Percentiles rank a stretch among this genome's conserved stretches.
phyloP scores from a whole-genome alignment of 1,284 basidiomycete genomes.

The Athelia psychrophila region DNA sequence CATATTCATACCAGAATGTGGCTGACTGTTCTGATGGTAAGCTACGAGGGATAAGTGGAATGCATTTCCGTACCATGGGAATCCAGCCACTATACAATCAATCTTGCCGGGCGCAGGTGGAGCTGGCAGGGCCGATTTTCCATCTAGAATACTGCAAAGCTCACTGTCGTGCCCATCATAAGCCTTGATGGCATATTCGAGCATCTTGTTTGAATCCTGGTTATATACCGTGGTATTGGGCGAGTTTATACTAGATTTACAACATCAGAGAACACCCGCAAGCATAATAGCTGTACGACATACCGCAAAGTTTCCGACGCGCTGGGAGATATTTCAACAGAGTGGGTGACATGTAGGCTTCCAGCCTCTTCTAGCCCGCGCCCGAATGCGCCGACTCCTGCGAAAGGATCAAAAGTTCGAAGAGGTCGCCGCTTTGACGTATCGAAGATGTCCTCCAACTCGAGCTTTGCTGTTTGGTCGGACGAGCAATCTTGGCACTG shows the following conservation, averaged over 20 bases:
- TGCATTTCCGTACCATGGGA: slow-evolving; percentile 58
- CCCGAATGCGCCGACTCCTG: slow-evolving; percentile 63
- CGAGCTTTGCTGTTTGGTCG: slow-evolving; percentile 28
- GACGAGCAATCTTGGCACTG: slow-evolving; percentile 46
- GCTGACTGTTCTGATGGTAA: slow-evolving; percentile 25
- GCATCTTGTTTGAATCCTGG: slow-evolving; percentile 60
- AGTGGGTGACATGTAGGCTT: slow-evolving; percentile 56
- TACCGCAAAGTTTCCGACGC: slow-evolving; percentile 64
- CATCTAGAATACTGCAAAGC: slow-evolving; percentile 32
- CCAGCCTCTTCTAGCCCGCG: slow-evolving; percentile 50
- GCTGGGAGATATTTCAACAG: slow-evolving; percentile 67
- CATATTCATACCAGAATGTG: slow-evolving; percentile 37
- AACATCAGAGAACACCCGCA: neutral
- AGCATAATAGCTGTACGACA: slow-evolving; percentile 17
- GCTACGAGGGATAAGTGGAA: slow-evolving; percentile 1
- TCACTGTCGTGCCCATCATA: slow-evolving; percentile 31
- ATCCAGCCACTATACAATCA: slow-evolving; percentile 62
- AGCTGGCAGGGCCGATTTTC: slow-evolving; percentile 33
- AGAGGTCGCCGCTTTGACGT: slow-evolving; percentile 31
- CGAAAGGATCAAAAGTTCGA: slow-evolving; percentile 59
- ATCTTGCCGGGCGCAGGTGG: slow-evolving; percentile 51
- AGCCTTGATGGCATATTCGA: slow-evolving; percentile 51
- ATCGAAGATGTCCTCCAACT: slow-evolving; percentile 26
- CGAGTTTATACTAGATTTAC: slow-evolving; percentile 44
- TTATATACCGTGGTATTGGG: slow-evolving; percentile 44